Conservation (phyloP, 352 stramenopile species). For the Phytophthora aleatoria region DNA sequence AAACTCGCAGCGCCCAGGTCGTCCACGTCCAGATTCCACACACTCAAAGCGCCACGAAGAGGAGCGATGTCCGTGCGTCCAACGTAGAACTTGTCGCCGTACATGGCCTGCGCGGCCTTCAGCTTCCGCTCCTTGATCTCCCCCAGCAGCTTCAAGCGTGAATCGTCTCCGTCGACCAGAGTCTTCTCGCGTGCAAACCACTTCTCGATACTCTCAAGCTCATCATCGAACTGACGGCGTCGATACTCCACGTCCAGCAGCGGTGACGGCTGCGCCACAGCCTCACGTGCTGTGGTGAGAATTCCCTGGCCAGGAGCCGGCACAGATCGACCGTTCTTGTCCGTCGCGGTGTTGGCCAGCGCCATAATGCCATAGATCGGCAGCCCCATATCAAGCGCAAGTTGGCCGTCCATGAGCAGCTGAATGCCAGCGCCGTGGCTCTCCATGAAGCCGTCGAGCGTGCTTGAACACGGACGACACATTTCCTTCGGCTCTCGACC, state of each 20-base stretch:
- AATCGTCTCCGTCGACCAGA: constrained; percentile 42
- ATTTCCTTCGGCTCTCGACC: constrained; percentile 82
- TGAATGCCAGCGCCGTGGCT: constrained; percentile 88
- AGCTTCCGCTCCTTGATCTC: constrained; percentile 76
- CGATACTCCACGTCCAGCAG: constrained; percentile 78
- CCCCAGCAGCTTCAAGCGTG: constrained; percentile 54
- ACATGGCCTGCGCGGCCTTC: constrained; percentile 65
- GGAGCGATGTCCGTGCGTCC: constrained; percentile 70
- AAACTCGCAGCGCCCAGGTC: constrained; percentile 85
- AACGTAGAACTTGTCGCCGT: constrained; percentile 71
- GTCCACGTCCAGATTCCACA: constrained; percentile 82
- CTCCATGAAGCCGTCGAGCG: constrained; percentile 89
- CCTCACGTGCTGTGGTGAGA: constrained; percentile 82
- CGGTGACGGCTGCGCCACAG: constrained; percentile 41
- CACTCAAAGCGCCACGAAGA: constrained; percentile 72
- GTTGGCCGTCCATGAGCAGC: constrained; percentile 86
- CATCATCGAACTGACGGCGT: constrained; percentile 73
- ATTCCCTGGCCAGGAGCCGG: constrained; percentile 87
- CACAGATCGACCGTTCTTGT: constrained; percentile 88
- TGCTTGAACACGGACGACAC: constrained; percentile 82
- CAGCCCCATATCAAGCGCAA: constrained; percentile 87
- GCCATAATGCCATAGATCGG: constrained; percentile 89
- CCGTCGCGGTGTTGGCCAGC: constrained; percentile 84
- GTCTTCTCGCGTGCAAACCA: constrained; percentile 71
- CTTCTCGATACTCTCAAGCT: constrained; percentile 71